phyloP scores from a whole-genome alignment of 2,329 filamentous ascomycete species.

The Trichoderma gracile region DNA sequence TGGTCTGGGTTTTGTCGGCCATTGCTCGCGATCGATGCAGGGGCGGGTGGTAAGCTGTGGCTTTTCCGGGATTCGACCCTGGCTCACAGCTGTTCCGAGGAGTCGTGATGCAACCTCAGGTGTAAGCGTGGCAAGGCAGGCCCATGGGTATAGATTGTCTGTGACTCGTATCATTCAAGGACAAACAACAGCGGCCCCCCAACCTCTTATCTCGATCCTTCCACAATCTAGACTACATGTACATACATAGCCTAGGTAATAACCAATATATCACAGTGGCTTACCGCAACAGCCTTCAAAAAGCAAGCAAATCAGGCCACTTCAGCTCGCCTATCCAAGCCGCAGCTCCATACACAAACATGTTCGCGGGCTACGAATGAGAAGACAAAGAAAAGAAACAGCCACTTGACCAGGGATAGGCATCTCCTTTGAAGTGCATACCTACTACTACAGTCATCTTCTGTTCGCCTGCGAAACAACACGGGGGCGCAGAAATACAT shows the following conservation, averaged over 20 bases:
- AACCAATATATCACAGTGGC: neutral
- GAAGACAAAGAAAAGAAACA: neutral
- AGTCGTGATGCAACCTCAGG: neutral
- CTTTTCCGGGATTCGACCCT: neutral
- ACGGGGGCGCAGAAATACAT: neutral
- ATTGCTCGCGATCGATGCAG: constrained; percentile 9
- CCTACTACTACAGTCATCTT: neutral
- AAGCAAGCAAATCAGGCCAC: neutral
- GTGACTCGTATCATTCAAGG: neutral
- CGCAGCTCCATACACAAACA: neutral
- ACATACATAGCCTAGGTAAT: too few relatives aligned
- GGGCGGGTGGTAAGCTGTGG: neutral
- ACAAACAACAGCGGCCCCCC: too few relatives aligned
- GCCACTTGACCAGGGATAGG: constrained; percentile 11
- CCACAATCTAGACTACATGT: too few relatives aligned
- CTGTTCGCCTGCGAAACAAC: neutral
- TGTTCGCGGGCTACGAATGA: neutral
- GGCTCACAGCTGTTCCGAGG: neutral
- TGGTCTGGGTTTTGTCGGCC: neutral
- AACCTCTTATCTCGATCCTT: too few relatives aligned
- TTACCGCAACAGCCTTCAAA: neutral
- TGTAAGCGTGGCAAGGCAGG: neutral
- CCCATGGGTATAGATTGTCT: neutral
- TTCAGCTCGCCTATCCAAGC: neutral
- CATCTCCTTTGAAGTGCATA: neutral